A percentile compares a stretch with the other conserved stretches of the same genome.
Evolutionary conservation across 2,329 filamentous ascomycete genomes (phyloP).

Genomic region (Beauveria brongniartii): DNA sequence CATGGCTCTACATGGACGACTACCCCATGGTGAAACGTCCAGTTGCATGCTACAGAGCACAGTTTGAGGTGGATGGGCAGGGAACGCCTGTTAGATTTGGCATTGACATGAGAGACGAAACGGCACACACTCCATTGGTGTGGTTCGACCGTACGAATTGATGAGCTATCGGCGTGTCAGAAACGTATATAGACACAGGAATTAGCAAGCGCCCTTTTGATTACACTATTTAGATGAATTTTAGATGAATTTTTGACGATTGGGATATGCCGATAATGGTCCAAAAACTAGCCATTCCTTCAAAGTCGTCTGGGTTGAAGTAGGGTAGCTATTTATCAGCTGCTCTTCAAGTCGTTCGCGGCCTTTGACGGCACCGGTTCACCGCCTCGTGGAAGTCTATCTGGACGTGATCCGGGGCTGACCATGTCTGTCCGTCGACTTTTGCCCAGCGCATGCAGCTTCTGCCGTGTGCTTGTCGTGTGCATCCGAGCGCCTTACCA

Average conservation of each 20-base stretch:
- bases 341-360: background rate
- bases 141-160: background rate
- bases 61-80: background rate
- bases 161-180: background rate
- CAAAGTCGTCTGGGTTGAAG: background rate
- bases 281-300: background rate
- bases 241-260: background rate
- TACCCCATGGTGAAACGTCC: conserved; percentile 14
- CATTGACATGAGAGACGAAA: conserved; percentile 9
- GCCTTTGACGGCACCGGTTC: background rate
- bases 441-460: conserved; percentile 35
- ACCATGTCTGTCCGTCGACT: conserved; percentile 33
- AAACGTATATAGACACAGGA: background rate
- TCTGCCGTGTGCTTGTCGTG: conserved; percentile 27
- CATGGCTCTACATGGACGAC: conserved; percentile 16
- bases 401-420: conserved; percentile 26
- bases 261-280: background rate
- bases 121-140: background rate
- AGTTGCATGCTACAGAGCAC: conserved; percentile 11
- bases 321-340: background rate
- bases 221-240: no score
- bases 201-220: no score
- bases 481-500: conserved; percentile 38
- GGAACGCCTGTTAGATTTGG: background rate
- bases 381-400: background rate